phyloP scores from a whole-genome alignment of 345 rosid genomes.

The Diplotaxis tenuifolia region DNA sequence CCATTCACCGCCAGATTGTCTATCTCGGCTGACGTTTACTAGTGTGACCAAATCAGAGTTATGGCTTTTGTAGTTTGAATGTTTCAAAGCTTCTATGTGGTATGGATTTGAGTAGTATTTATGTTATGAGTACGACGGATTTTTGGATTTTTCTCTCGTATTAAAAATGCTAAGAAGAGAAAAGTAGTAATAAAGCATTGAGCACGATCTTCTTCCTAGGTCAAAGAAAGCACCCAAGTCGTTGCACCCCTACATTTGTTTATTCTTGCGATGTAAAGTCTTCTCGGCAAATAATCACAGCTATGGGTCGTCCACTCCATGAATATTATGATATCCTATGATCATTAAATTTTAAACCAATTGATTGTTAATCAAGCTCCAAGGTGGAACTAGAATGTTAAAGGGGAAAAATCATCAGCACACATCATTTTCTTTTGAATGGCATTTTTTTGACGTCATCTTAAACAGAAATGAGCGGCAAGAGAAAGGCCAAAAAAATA shows the following conservation, averaged over 20 bases:
- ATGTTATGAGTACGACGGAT: not conserved
- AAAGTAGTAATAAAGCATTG: no score
- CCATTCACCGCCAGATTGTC: not conserved
- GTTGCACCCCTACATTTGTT: no score
- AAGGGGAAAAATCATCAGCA: no score
- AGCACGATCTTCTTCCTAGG: no score
- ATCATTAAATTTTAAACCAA: no score
- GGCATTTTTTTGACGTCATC: not conserved
- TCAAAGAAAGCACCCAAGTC: no score
- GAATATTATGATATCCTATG: no score
- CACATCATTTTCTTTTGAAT: not conserved
- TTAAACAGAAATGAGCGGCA: not conserved
- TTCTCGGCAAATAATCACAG: not conserved
- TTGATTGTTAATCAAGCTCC: no score
- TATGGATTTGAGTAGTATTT: conserved; percentile 2
- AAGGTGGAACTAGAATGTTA: no score
- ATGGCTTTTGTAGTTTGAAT: conserved; percentile 24
- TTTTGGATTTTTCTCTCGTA: not conserved
- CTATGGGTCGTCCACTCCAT: no score
- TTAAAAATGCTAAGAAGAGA: no score
- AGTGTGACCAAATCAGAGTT: conserved; percentile 29
- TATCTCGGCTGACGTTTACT: not conserved
- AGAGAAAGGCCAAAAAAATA: not conserved
- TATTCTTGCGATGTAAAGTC: not conserved
- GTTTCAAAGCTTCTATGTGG: not conserved